Evolutionary conservation across 495 filamentous ascomycete genomes (phyloP).

Genomic region (Neurospora sp.): DNA sequence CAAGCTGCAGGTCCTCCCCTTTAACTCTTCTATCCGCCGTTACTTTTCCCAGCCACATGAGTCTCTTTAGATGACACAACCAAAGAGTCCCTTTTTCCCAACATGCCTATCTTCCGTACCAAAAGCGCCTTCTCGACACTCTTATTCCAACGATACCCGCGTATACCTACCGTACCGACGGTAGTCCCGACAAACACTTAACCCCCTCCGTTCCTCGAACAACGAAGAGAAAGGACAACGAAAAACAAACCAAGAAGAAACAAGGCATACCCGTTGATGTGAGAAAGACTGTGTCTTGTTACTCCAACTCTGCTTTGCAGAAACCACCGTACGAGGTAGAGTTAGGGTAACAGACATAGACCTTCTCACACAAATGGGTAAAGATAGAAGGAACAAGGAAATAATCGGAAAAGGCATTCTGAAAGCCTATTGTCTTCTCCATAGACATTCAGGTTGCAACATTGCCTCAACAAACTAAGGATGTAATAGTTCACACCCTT

Average conservation of each 20-base stretch:
- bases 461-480: background rate
- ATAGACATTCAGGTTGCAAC: background rate
- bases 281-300: background rate
- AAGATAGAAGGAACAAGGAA: background rate
- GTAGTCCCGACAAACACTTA: background rate
- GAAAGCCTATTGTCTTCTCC: background rate
- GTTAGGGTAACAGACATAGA: background rate
- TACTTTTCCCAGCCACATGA: background rate
- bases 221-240: background rate
- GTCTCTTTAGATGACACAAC: background rate
- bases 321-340: background rate
- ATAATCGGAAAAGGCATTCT: background rate
- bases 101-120: background rate
- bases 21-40: background rate
- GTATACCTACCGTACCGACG: background rate
- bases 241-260: background rate
- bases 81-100: background rate
- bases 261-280: background rate
- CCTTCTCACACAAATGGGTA: background rate
- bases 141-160: background rate
- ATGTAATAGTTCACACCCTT: background rate
- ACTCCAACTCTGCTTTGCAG: background rate
- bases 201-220: background rate
- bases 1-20: background rate
- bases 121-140: background rate